Conservation (phyloP, 768 basidiomycete species). For the Tricholoma saponaceum region DNA sequence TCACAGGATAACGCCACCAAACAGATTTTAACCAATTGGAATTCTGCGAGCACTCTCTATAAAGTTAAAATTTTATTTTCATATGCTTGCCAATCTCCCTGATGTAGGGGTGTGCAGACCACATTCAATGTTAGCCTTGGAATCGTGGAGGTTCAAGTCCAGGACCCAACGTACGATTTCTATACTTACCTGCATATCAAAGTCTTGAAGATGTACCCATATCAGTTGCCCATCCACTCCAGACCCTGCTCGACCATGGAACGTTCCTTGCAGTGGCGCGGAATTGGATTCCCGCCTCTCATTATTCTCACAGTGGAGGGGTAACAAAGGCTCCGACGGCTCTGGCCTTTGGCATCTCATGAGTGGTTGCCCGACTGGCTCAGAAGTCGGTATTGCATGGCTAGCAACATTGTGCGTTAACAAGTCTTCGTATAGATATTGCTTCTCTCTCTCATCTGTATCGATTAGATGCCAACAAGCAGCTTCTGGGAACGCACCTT, state of each 20-base stretch:
- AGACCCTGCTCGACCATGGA: constrained; percentile 63
- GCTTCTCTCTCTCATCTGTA: constrained; percentile 3
- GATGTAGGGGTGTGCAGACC: constrained; percentile 28
- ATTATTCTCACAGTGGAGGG: constrained; percentile 80
- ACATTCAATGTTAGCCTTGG: constrained; percentile 87
- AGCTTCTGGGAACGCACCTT: constrained; percentile 39
- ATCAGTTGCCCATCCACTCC: constrained; percentile 58
- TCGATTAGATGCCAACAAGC: constrained; percentile 49
- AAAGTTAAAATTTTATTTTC: constrained; percentile 37
- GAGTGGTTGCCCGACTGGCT: constrained; percentile 78
- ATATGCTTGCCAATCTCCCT: background rate
- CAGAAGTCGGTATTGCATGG: constrained; percentile 87
- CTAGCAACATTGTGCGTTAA: constrained; percentile 66
- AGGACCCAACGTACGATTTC: constrained; percentile 42
- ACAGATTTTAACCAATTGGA: constrained; percentile 77
- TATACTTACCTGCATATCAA: constrained; percentile 1
- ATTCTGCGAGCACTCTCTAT: constrained; percentile 70
- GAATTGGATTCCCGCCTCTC: constrained; percentile 70
- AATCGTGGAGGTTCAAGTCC: constrained; percentile 75
- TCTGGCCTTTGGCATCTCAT: constrained; percentile 87
- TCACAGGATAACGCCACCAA: constrained; percentile 61
- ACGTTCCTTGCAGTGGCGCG: constrained; percentile 58
- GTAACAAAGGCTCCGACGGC: constrained; percentile 63
- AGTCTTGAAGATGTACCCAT: background rate
- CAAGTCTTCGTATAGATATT: background rate